phyloP scores from a whole-genome alignment of 176 grass and related monocot genomes.

The Musa schizocarpa region DNA sequence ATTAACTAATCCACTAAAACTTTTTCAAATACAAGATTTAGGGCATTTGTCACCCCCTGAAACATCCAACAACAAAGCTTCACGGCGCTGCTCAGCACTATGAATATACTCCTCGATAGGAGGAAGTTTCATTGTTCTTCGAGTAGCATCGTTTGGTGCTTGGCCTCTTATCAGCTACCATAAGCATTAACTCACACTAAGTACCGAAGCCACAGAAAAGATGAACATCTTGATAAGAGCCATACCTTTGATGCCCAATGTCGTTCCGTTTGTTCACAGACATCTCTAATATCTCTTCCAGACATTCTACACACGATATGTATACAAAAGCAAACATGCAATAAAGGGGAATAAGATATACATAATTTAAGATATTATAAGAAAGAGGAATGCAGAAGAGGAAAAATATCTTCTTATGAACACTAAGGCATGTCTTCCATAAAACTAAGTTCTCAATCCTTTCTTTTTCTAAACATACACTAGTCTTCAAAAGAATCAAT shows the following conservation, averaged over 20 bases:
- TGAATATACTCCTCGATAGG: slow-evolving; percentile 57
- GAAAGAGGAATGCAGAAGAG: too few relatives aligned
- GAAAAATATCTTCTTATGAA: too few relatives aligned
- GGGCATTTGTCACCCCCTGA: slow-evolving; percentile 13
- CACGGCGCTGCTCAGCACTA: slow-evolving; percentile 48
- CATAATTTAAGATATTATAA: not conserved
- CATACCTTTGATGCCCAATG: slow-evolving; percentile 93
- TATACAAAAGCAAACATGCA: not conserved
- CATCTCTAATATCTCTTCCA: slow-evolving; percentile 81
- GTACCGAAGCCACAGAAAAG: not conserved
- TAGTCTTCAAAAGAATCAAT: not conserved
- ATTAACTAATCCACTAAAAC: too few relatives aligned
- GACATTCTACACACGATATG: slow-evolving; percentile 52
- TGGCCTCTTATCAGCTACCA: slow-evolving; percentile 75
- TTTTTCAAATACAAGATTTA: too few relatives aligned
- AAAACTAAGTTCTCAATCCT: too few relatives aligned
- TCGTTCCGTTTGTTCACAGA: slow-evolving; percentile 89
- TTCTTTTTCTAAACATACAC: too few relatives aligned
- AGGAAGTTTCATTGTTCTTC: slow-evolving; percentile 49
- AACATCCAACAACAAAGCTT: slow-evolving; percentile 32
- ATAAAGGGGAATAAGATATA: not conserved
- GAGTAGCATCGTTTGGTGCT: slow-evolving; percentile 29
- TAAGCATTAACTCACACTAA: slow-evolving; percentile 9
- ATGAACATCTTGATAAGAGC: too few relatives aligned
- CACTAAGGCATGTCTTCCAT: too few relatives aligned